Conservation (phyloP, 2,329 filamentous ascomycete genomes). For the Colletotrichum agaves region DNA sequence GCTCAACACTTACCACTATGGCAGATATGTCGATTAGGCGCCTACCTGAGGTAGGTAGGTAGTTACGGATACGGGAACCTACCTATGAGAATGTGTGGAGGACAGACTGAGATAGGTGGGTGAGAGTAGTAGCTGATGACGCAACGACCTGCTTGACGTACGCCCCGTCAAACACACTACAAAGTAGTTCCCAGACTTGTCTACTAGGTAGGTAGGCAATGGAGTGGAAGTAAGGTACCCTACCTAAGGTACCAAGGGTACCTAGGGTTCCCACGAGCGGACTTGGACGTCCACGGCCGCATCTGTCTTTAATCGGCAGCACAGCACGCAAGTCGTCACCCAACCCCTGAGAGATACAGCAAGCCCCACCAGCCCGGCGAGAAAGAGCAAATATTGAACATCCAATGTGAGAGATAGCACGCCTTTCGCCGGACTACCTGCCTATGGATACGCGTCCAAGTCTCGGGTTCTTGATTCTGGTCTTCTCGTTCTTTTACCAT, state of each 20-base stretch:
- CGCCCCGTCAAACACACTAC: neutral
- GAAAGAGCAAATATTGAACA: slow-evolving; percentile 2
- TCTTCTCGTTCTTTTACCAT: neutral
- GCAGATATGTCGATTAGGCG: no score
- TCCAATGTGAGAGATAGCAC: neutral
- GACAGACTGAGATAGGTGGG: no score
- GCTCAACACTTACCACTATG: no score
- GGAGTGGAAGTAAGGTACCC: no score
- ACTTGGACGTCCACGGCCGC: neutral
- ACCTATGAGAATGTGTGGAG: neutral
- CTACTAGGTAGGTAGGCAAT: no score
- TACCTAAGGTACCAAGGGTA: no score
- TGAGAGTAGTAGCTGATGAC: slow-evolving; percentile 18
- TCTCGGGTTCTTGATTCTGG: neutral
- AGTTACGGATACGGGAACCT: no score
- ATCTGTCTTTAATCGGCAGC: neutral
- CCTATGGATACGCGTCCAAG: neutral
- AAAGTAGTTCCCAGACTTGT: neutral
- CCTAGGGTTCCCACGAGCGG: slow-evolving; percentile 10
- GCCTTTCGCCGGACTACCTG: neutral
- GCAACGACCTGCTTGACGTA: neutral
- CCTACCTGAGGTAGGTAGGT: no score
- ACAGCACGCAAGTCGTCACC: neutral
- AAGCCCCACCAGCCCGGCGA: slow-evolving; percentile 19
- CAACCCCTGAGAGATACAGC: slow-evolving; percentile 33